Base-by-base conservation (phyloP, 495 filamentous ascomycete species). In the Articulospora tetracladia region DNA sequence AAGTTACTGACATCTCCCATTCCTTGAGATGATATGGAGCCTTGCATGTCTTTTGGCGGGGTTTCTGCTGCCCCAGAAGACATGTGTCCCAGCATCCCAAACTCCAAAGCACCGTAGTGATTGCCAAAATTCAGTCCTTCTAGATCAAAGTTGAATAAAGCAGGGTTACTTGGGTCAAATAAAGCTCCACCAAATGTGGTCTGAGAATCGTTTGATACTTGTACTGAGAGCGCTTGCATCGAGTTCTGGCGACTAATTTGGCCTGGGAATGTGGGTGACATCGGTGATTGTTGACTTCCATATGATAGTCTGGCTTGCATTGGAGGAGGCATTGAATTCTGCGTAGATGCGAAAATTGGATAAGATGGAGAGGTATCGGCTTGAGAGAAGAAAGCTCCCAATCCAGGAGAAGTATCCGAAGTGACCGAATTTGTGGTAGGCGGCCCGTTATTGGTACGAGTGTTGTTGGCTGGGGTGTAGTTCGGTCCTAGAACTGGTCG, bases 71-170 rank as follows among this genome's bases (percentile, higher is more conserved):
- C 90, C 1, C 90, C 91, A 19, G 86, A 91, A 27, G 90, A 89
- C 89, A 98, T 93, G 67, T 97, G 92, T 20, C 90, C 90, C 3
- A 98, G 84, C 84, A 96, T 96, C 22, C 90, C 86, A 68, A 97
- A 96, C 70, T 98, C 94, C 59, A 95, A 72, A 28, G 91, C 92
- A 59, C 91, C 93, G 66, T 97, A 98, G 30, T 93, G 90, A 68
- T 93, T 97, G 50, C 91, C 92, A 68, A 98, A 98, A 71, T 97
- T 96, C 66, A 96, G 80, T 52, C 91, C 91, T 32, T 94, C 91
- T 2, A 96, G 79, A 69, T 97, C 91, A 69, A 96, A 96, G 69
- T 96, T 96, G 77, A 92, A 96, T 48, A 96, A 72, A 0, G 90
- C 88, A 8, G 93, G 90, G 71, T 97, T 93, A 66, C 87, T 92